A percentile compares a stretch with the other conserved stretches of the same genome.
Evolutionary conservation across 2,329 filamentous ascomycete genomes (phyloP).

Genomic region (Ophiostoma angusticollis): DNA sequence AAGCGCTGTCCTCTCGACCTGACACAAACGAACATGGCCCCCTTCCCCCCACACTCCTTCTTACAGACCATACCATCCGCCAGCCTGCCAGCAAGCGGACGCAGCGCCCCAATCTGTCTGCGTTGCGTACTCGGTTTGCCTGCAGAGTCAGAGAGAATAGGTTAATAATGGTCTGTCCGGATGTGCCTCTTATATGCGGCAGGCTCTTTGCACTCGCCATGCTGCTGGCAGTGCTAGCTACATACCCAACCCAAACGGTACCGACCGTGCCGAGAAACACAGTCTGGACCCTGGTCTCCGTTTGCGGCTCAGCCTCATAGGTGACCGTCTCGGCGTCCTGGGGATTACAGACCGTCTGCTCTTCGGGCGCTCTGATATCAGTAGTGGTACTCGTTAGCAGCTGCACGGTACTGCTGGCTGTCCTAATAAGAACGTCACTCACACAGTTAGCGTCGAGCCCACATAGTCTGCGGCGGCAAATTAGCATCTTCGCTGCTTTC

Average conservation of each 20-base stretch:
- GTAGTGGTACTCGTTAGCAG: slow-evolving; percentile 3
- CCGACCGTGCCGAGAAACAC: slow-evolving; percentile 10
- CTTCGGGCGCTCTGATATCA: slow-evolving; percentile 11
- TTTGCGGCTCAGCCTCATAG: slow-evolving; percentile 9
- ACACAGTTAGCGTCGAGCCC: slow-evolving; percentile 13
- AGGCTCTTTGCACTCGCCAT: not conserved
- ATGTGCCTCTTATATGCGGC: not conserved
- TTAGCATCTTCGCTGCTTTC: not conserved
- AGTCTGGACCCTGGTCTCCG: slow-evolving; percentile 11
- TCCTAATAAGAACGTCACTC: not conserved
- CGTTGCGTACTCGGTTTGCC: slow-evolving; percentile 15
- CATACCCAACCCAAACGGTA: slow-evolving; percentile 16
- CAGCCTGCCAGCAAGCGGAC: slow-evolving; percentile 15
- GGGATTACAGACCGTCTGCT: slow-evolving; percentile 16
- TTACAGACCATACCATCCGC: slow-evolving; percentile 15
- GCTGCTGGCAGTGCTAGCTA: not conserved
- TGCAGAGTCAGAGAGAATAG: not conserved
- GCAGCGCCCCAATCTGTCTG: slow-evolving; percentile 13
- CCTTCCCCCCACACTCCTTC: not conserved
- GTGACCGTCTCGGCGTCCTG: slow-evolving; percentile 12
- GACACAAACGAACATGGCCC: not conserved
- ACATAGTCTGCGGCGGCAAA: slow-evolving; percentile 10
- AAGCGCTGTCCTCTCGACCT: not conserved
- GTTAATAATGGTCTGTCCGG: too few relatives aligned
- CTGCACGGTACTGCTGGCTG: not conserved